Conservation (phyloP, 106 monocot genomes). For the Acanthochlamys bracteata region DNA sequence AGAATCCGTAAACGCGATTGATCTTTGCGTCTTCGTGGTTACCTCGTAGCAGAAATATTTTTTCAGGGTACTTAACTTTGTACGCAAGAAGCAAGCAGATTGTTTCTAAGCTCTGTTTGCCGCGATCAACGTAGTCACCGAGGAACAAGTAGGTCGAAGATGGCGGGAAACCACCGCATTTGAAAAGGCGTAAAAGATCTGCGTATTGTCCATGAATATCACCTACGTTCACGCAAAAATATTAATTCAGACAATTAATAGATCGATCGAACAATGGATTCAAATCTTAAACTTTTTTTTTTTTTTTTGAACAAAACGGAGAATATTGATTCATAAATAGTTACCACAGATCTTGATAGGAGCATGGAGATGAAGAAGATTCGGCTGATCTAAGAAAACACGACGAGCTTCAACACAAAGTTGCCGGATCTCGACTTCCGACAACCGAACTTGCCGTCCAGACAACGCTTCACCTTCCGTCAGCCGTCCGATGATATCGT, state of each 20-base stretch:
- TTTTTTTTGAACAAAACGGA: too few relatives aligned
- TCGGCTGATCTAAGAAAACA: slow-evolving; percentile 20
- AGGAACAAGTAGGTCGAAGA: slow-evolving; percentile 54
- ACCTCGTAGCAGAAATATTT: slow-evolving; percentile 53
- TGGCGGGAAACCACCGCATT: slow-evolving; percentile 66
- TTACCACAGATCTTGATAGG: slow-evolving; percentile 32
- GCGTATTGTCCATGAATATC: slow-evolving; percentile 69
- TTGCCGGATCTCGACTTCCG: slow-evolving; percentile 28
- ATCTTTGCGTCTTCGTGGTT: slow-evolving; percentile 81
- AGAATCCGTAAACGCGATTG: slow-evolving; percentile 69
- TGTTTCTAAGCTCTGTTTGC: slow-evolving; percentile 62
- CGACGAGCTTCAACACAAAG: slow-evolving; percentile 22
- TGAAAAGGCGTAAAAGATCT: slow-evolving; percentile 57
- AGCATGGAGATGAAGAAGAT: slow-evolving; percentile 18
- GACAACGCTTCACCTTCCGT: slow-evolving; percentile 11
- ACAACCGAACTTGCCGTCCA: slow-evolving; percentile 25
- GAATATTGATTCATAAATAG: too few relatives aligned
- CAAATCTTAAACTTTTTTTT: not conserved
- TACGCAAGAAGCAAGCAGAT: slow-evolving; percentile 69
- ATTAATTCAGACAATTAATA: not conserved
- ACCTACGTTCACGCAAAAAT: slow-evolving; percentile 19
- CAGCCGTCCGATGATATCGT: slow-evolving; percentile 22
- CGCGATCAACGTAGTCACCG: slow-evolving; percentile 73
- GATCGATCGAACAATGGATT: too few relatives aligned
- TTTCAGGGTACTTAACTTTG: slow-evolving; percentile 65